Conservation (phyloP, 495 filamentous ascomycete species). For the Podospora pseudocomata region DNA sequence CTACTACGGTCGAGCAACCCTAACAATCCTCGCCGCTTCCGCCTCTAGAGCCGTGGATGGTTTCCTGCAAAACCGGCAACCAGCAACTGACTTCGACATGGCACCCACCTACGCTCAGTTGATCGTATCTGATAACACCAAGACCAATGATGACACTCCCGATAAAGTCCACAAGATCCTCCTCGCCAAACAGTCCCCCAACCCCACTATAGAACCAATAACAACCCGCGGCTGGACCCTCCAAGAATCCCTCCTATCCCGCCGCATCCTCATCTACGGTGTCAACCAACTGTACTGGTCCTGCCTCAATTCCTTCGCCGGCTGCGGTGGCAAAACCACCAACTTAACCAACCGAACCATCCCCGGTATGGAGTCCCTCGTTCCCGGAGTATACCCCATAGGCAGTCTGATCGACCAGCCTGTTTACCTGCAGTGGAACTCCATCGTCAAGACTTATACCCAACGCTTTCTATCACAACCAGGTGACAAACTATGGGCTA, state of each 20-base stretch:
- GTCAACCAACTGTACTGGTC: constrained; percentile 9
- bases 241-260: neutral
- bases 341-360: neutral
- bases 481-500: constrained; percentile 9
- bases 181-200: neutral
- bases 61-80: neutral
- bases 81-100: neutral
- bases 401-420: constrained; percentile 10
- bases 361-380: neutral
- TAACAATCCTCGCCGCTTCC: neutral
- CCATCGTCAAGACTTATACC: constrained; percentile 14
- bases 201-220: neutral
- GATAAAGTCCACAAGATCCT: neutral
- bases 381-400: constrained; percentile 6
- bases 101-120: neutral
- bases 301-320: constrained; percentile 13
- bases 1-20: neutral
- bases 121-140: neutral
- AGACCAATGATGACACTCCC: neutral
- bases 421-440: constrained; percentile 1
- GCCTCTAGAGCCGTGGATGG: neutral
- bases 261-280: neutral
- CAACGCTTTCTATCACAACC: neutral
- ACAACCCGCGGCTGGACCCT: neutral
- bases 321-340: constrained; percentile 6